Evolutionary conservation across 2,329 filamentous ascomycete species (phyloP).

Genomic region (Cadophora malorum): DNA sequence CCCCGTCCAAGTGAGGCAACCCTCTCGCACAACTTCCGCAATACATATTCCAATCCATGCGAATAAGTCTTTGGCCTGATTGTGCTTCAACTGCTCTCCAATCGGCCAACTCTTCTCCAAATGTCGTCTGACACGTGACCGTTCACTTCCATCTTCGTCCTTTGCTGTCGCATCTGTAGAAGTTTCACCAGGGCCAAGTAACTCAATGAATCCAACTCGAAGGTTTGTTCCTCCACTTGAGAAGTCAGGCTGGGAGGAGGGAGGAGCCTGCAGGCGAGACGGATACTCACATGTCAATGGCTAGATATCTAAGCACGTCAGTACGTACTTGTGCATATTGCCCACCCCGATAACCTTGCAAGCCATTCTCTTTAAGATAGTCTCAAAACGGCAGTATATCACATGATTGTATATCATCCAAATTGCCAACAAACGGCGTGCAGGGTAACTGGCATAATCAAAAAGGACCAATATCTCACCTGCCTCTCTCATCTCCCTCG

Average conservation of each 20-base stretch:
- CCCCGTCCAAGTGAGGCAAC: conserved; percentile 52
- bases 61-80: conserved; percentile 78
- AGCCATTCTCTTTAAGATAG: not conserved
- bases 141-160: conserved; percentile 8
- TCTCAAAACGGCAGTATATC: conserved; percentile 16
- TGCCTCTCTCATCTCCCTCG: conserved; percentile 55
- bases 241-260: conserved; percentile 44
- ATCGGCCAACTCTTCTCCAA: conserved; percentile 79
- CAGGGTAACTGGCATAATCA: not conserved
- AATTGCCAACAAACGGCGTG: not conserved
- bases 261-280: not conserved
- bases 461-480: conserved; percentile 42
- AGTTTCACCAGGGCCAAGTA: conserved; percentile 51
- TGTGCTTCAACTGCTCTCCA: conserved; percentile 72
- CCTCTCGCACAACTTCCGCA: conserved; percentile 71
- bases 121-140: conserved; percentile 49
- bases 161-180: conserved; percentile 11
- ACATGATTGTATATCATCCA: conserved; percentile 18
- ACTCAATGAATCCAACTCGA: conserved; percentile 70
- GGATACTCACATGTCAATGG: conserved; percentile 67
- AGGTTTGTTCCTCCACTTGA: conserved; percentile 71
- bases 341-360: not conserved
- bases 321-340: conserved; percentile 16
- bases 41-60: conserved; percentile 83
- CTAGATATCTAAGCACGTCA: conserved; percentile 58